Percentiles rank a stretch among this genome's conserved stretches.
Evolutionary conservation across 805 yeast genomes (phyloP).

Genomic region (Candida cerambycidarum): DNA sequence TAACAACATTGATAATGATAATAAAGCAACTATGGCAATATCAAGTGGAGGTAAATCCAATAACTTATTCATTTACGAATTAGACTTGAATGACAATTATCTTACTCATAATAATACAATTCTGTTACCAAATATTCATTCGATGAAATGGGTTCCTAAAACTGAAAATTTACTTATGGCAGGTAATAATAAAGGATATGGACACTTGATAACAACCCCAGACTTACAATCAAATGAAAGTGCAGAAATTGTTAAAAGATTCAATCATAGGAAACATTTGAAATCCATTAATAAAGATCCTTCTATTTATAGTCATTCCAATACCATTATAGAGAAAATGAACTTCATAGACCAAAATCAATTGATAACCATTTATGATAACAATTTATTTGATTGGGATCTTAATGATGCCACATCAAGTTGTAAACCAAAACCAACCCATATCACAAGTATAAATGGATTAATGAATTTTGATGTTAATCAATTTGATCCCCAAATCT

Average conservation of each 20-base stretch:
- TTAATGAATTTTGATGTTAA: slow-evolving; percentile 51
- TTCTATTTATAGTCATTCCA: slow-evolving; percentile 17
- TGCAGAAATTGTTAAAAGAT: slow-evolving; percentile 77
- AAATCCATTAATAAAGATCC: slow-evolving; percentile 28
- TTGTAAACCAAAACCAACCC: slow-evolving; percentile 47
- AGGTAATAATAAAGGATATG: slow-evolving; percentile 76
- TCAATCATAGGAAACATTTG: slow-evolving; percentile 73
- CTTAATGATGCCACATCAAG: slow-evolving; percentile 39
- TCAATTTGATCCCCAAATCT: slow-evolving; percentile 45
- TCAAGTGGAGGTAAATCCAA: slow-evolving; percentile 46
- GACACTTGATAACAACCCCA: slow-evolving; percentile 71
- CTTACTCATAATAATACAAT: slow-evolving; percentile 62
- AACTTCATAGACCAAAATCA: slow-evolving; percentile 35
- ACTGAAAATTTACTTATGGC: slow-evolving; percentile 49
- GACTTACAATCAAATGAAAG: slow-evolving; percentile 36
- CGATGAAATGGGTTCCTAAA: slow-evolving; percentile 53
- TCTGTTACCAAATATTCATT: slow-evolving; percentile 53
- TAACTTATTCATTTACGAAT: slow-evolving; percentile 53
- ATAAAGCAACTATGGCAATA: slow-evolving; percentile 47
- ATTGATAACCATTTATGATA: slow-evolving; percentile 63
- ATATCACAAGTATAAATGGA: slow-evolving; percentile 53
- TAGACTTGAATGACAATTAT: slow-evolving; percentile 38
- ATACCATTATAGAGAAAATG: slow-evolving; percentile 28
- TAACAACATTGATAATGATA: slow-evolving; percentile 3
- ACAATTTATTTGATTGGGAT: slow-evolving; percentile 78